Conservation (phyloP, 257 asterid species). For the Rhazya stricta region DNA sequence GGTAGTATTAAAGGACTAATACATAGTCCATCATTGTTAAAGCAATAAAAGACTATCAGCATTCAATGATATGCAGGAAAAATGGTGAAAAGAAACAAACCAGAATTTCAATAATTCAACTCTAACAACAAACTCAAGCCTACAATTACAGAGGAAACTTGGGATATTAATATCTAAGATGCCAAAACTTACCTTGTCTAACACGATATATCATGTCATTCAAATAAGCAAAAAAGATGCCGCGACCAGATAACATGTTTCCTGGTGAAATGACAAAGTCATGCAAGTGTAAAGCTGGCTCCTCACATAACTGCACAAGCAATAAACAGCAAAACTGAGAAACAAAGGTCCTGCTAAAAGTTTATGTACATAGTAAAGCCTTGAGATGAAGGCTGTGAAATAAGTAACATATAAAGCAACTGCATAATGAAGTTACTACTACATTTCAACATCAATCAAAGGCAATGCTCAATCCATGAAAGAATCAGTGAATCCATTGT, state of each 20-base stretch:
- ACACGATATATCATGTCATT: slow-evolving; percentile 40
- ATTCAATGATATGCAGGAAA: neutral
- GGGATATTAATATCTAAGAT: neutral
- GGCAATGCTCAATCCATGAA: neutral
- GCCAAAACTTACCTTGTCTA: slow-evolving; percentile 27
- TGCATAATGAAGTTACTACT: neutral
- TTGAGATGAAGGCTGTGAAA: neutral
- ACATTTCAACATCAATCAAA: neutral
- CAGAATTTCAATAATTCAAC: neutral
- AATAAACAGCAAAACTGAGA: slow-evolving; percentile 12
- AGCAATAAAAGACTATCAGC: neutral
- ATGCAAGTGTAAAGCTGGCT: slow-evolving; percentile 53
- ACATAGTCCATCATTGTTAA: neutral
- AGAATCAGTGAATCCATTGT: neutral
- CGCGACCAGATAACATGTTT: slow-evolving; percentile 38
- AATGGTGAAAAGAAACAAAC: neutral
- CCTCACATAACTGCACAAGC: slow-evolving; percentile 61
- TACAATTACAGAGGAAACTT: neutral
- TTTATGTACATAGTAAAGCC: neutral
- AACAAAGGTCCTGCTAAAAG: neutral
- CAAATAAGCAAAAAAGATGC: slow-evolving; percentile 32
- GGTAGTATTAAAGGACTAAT: no score
- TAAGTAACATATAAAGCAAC: neutral
- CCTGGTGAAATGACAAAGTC: slow-evolving; percentile 45
- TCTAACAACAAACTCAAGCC: neutral